Base-by-base conservation (phyloP, 2,329 filamentous ascomycete species). In the Hypoxylon sp. region DNA sequence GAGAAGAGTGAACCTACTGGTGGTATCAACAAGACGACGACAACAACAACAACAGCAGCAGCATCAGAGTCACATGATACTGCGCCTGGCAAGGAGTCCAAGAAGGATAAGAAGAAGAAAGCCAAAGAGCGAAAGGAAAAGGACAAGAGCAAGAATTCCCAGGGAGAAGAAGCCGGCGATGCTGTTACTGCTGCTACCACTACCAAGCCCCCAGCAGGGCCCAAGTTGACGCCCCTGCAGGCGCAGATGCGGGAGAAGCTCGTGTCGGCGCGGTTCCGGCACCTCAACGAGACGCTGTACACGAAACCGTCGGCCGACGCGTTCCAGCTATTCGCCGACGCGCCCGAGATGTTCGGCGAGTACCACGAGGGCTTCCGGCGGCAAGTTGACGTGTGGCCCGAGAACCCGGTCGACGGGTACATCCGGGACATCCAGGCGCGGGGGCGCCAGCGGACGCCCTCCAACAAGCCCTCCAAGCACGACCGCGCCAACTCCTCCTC, bases 291-390 rank as follows among this genome's bases (percentile, higher is more conserved):
- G 79, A 94, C 92, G 0, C 87, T 99, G 11, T 99, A 99, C 79
- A 98, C 94, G 3, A 91, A 88, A 6, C 91, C 93, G 1, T 99
- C 95, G 0, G 80, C 81, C 29, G 87, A 95, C 64, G 90, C 95
- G n/a, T 86, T 95, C 67, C 78, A 83, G 47, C 86, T 98, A 20
- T 98, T 99, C 79, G 81, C 85, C 48, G 81, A 89, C 27, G 91
- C 91, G 46, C 95, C 95, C 0, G 91, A 96, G 72, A 93, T 98
- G 83, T 99, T 98, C 77, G 83, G 86, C 66, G 93, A 98, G 77
- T 99, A 99, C 76, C 95, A 99, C 77, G 89, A 92, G 60, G 95
- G 95, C 27, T 99, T 99, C 82, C 89, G 93, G 1, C 90, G 93
- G 49, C 95, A 99, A 78, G 95, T 98, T 57, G 88, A 91, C 70